Evolutionary conservation across 1,284 basidiomycete species (phyloP).

Genomic region (Trichosporon ovoides): DNA sequence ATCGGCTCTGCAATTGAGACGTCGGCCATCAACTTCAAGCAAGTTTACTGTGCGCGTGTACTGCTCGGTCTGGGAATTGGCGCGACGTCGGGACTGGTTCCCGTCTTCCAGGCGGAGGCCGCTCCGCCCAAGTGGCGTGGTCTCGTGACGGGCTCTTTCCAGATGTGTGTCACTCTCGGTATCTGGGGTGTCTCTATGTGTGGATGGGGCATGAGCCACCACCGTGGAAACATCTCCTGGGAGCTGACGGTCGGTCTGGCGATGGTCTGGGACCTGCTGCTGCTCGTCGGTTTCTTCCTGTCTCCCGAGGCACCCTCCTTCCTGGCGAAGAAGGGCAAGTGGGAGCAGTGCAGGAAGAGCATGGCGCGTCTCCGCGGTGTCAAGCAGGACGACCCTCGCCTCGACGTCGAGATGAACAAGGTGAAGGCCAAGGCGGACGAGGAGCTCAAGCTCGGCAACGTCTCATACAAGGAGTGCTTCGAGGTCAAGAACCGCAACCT

Average conservation of each 20-base stretch:
- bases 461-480: conserved; percentile 47
- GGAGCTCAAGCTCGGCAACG: conserved; percentile 40
- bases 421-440: conserved; percentile 40
- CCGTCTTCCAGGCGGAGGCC: conserved; percentile 50
- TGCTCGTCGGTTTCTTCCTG: conserved; percentile 47
- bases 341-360: conserved; percentile 45
- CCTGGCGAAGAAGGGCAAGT: conserved; percentile 46
- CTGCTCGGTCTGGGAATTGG: conserved; percentile 49
- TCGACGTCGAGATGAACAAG: conserved; percentile 45
- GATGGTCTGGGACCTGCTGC: conserved; percentile 40
- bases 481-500: conserved; percentile 47
- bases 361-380: conserved; percentile 48
- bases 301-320: conserved; percentile 50
- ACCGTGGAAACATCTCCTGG: conserved; percentile 23
- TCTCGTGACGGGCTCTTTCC: conserved; percentile 47
- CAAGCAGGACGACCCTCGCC: conserved; percentile 38
- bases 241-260: conserved; percentile 31
- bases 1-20: conserved; percentile 48
- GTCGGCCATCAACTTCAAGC: conserved; percentile 25
- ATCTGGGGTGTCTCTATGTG: conserved; percentile 49
- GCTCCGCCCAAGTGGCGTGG: conserved; percentile 37
- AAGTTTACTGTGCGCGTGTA: conserved; percentile 47
- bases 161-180: conserved; percentile 49
- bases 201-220: conserved; percentile 46
- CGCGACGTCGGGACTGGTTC: conserved; percentile 48